These are phyloP conservation scores for Ascomycota sp. DNA, from an alignment of 2,329 filamentous ascomycete species.

Conservation along the genomic window DNA sequence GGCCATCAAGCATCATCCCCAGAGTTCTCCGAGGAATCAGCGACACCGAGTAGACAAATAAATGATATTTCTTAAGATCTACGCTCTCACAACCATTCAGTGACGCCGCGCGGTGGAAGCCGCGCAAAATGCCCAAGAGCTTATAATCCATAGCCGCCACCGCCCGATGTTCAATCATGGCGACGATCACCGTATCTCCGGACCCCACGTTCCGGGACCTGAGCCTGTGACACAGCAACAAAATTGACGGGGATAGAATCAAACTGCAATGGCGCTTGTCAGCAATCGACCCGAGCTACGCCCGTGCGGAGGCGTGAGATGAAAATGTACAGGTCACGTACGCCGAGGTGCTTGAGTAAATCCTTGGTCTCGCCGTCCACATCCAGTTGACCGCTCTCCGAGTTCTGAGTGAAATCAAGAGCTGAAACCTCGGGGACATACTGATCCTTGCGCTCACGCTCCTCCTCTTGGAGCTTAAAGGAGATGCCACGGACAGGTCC, in stretches of 20 bases:
- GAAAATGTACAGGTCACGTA: conserved; percentile 33
- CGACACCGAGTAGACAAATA: conserved; percentile 64
- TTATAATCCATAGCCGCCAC: conserved; percentile 9
- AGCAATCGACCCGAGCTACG: conserved; percentile 9
- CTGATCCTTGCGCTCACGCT: conserved; percentile 99
- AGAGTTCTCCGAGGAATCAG: conserved; percentile 43
- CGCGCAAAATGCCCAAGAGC: conserved; percentile 23
- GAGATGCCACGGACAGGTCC: conserved; percentile 98
- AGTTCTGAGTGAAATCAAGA: conserved; percentile 86
- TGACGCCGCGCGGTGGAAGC: conserved; percentile 31
- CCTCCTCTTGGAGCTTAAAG: conserved; percentile 99
- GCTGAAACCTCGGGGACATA: conserved; percentile 98
- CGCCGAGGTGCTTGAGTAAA: conserved; percentile 92
- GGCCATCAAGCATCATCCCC: conserved; percentile 87
- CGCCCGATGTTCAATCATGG: conserved; percentile 11
- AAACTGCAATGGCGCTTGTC: conserved; percentile 40
- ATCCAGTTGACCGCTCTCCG: conserved; percentile 77
- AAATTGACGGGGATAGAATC: conserved; percentile 96
- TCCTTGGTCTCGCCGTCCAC: conserved; percentile 98
- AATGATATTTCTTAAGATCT: conserved; percentile 41
- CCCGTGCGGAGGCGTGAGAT: no score
- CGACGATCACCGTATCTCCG: conserved; percentile 55
- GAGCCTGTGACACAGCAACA: conserved; percentile 72
- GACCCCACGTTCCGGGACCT: conserved; percentile 58
- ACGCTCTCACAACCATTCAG: conserved; percentile 34